Evolutionary conservation across 257 asterid genomes (phyloP).

Genomic region (Verbascum thapsus): DNA sequence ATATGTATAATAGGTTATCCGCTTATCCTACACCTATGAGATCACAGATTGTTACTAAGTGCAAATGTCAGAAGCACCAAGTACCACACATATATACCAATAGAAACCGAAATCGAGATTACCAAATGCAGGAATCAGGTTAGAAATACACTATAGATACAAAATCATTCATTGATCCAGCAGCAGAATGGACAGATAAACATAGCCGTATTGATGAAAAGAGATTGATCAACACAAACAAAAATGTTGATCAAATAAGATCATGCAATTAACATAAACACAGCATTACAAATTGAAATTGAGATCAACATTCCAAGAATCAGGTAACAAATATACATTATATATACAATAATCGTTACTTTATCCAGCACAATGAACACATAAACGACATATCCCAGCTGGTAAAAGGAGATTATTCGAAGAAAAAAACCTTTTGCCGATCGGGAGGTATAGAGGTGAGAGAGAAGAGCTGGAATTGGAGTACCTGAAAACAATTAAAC

Average conservation of each 20-base stretch:
- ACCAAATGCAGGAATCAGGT: constrained; percentile 10
- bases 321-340: background rate
- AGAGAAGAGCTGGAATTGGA: constrained; percentile 88
- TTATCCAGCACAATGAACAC: constrained; percentile 9
- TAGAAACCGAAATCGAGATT: background rate
- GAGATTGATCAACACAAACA: too few relatives aligned
- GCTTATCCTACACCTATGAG: background rate
- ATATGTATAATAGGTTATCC: background rate
- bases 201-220: too few relatives aligned
- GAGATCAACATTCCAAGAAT: background rate
- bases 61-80: background rate
- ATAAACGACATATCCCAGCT: background rate
- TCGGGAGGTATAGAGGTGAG: constrained; percentile 88
- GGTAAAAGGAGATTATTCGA: background rate
- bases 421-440: constrained; percentile 65
- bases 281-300: background rate
- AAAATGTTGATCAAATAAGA: background rate
- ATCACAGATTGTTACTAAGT: constrained; percentile 10
- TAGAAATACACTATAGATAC: background rate
- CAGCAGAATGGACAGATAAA: background rate
- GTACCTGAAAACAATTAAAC: constrained; percentile 60
- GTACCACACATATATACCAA: background rate
- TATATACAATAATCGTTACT: background rate
- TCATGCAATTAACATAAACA: constrained; percentile 1
- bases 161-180: constrained; percentile 2